phyloP scores from a whole-genome alignment of 441 rosid genomes.

The Brassica hybrid region DNA sequence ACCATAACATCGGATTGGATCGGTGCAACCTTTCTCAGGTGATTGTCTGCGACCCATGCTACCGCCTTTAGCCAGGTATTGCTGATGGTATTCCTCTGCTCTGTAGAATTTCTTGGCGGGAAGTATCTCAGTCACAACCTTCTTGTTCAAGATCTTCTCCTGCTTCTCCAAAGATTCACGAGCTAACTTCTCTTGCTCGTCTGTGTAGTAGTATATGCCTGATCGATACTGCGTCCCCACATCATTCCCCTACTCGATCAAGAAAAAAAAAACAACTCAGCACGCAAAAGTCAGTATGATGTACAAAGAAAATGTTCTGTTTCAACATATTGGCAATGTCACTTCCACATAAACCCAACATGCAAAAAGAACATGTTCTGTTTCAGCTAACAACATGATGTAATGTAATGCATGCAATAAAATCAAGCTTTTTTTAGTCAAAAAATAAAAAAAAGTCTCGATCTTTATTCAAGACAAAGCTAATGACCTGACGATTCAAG shows the following conservation, averaged over 20 bases:
- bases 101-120: constrained; percentile 69
- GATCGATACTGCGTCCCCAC: constrained; percentile 73
- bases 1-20: constrained; percentile 72
- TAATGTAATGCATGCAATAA: not conserved
- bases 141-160: constrained; percentile 49
- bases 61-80: constrained; percentile 70
- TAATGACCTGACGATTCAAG: constrained; percentile 66
- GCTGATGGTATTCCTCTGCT: constrained; percentile 75
- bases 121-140: constrained; percentile 66
- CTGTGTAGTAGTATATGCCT: constrained; percentile 68
- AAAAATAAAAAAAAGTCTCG: no score
- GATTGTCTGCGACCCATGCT: constrained; percentile 58
- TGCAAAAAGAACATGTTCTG: not conserved
- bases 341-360: not conserved
- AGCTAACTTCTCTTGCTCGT: constrained; percentile 54
- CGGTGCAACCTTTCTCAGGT: constrained; percentile 64
- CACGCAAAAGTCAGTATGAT: constrained; percentile 6
- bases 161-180: constrained; percentile 58
- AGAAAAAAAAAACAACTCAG: not conserved
- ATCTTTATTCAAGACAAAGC: not conserved
- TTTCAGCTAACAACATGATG: not conserved
- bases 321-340: not conserved
- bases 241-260: constrained; percentile 57
- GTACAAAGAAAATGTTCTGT: not conserved
- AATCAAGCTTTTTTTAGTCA: not conserved